Conservation (phyloP, 2,329 filamentous ascomycete species). For the Coniochaeta sp. region DNA sequence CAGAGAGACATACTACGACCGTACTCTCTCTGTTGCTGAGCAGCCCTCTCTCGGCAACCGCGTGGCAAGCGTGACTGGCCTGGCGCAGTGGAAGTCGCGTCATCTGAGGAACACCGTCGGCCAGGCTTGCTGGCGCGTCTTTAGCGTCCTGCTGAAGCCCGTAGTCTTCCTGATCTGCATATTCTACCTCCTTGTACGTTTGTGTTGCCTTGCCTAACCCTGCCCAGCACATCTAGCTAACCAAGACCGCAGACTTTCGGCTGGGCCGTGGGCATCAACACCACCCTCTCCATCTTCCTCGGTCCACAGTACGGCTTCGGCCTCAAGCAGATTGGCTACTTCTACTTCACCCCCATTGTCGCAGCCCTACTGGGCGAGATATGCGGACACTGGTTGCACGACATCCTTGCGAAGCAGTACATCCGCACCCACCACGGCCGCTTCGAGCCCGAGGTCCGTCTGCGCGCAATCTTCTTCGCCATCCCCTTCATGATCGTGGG, state of each 20-base stretch:
- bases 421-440: slow-evolving; percentile 38
- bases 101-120: slow-evolving; percentile 30
- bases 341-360: slow-evolving; percentile 53
- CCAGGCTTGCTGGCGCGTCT: slow-evolving; percentile 30
- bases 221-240: too few species aligned
- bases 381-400: slow-evolving; percentile 49
- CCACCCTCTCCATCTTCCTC: slow-evolving; percentile 45
- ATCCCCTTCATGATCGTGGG: slow-evolving; percentile 42
- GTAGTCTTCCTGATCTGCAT: slow-evolving; percentile 26
- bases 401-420: slow-evolving; percentile 36
- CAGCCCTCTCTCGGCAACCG: slow-evolving; percentile 27
- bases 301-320: slow-evolving; percentile 42
- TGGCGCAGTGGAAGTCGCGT: slow-evolving; percentile 26
- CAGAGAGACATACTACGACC: slow-evolving; percentile 44
- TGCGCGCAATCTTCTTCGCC: slow-evolving; percentile 38
- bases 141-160: slow-evolving; percentile 31
- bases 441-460: slow-evolving; percentile 50
- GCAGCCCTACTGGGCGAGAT: slow-evolving; percentile 46
- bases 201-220: too few species aligned
- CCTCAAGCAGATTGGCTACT: slow-evolving; percentile 41
- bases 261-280: slow-evolving; percentile 50
- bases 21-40: slow-evolving; percentile 25
- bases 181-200: slow-evolving; percentile 27
- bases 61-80: slow-evolving; percentile 20
- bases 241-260: slow-evolving; percentile 29